Evolutionary conservation across 2,329 filamentous ascomycete genomes (phyloP).

Genomic region (Aspergillus ochraceus): DNA sequence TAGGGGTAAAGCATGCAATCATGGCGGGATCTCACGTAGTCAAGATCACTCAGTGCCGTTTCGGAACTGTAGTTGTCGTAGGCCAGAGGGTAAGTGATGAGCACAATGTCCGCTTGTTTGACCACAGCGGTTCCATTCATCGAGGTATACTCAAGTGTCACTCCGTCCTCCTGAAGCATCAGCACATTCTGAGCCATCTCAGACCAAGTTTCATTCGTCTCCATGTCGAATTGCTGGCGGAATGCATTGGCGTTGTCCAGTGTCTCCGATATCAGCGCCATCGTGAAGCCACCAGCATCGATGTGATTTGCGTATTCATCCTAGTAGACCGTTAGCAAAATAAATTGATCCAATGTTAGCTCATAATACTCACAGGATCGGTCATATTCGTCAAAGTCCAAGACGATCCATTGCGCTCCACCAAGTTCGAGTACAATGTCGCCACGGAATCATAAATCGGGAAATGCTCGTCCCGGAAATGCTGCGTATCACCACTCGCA

Average conservation of each 20-base stretch:
- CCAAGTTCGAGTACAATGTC: conserved; percentile 59
- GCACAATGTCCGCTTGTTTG: conserved; percentile 70
- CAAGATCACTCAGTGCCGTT: conserved; percentile 57
- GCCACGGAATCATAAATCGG: conserved; percentile 66
- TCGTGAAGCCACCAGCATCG: conserved; percentile 69
- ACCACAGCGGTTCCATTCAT: conserved; percentile 68
- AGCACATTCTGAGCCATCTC: conserved; percentile 58
- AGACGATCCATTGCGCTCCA: conserved; percentile 59
- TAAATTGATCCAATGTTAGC: background rate
- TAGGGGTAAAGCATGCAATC: no score
- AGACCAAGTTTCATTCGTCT: conserved; percentile 59
- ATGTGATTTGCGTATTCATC: conserved; percentile 69
- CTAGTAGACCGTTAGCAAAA: conserved; percentile 22
- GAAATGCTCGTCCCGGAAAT: conserved; percentile 57
- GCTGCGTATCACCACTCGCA: conserved; percentile 58
- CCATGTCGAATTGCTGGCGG: conserved; percentile 55
- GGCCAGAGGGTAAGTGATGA: conserved; percentile 65
- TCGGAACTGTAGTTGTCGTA: conserved; percentile 56
- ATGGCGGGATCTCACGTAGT: conserved; percentile 51
- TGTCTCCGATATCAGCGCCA: conserved; percentile 59
- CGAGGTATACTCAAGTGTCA: conserved; percentile 63
- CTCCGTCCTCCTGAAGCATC: conserved; percentile 57
- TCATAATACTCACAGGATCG: conserved; percentile 58
- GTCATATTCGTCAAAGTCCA: conserved; percentile 64
- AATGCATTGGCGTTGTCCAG: conserved; percentile 59